A percentile compares a stretch with the other conserved stretches of the same genome.
Evolutionary conservation across 768 basidiomycete genomes (phyloP).

Genomic region (Pisolithus albus): DNA sequence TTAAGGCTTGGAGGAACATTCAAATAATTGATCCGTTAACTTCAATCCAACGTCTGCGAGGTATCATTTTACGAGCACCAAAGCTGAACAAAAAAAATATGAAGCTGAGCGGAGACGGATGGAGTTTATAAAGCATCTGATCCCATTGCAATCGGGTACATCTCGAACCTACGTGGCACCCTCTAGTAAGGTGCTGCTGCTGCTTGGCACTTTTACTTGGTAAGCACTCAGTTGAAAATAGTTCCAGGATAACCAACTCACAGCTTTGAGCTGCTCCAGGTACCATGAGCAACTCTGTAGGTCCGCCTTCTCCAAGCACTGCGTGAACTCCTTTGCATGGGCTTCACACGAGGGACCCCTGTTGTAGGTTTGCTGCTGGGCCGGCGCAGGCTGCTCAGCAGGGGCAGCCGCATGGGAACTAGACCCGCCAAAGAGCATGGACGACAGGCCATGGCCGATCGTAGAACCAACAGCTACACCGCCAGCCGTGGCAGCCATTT

Average conservation of each 20-base stretch:
- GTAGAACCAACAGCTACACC: slow-evolving; percentile 85
- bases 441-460: slow-evolving; percentile 84
- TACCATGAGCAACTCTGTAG: slow-evolving; percentile 79
- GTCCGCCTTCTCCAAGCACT: slow-evolving; percentile 78
- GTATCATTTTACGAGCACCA: no score
- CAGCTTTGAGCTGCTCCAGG: slow-evolving; percentile 82
- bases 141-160: slow-evolving; percentile 2
- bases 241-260: slow-evolving; percentile 32
- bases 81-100: neutral
- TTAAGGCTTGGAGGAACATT: no score
- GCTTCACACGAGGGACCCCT: slow-evolving; percentile 54
- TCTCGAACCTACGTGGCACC: slow-evolving; percentile 7
- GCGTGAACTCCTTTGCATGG: slow-evolving; percentile 85
- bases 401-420: slow-evolving; percentile 35
- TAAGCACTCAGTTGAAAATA: neutral
- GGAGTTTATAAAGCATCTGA: slow-evolving; percentile 4
- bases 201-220: slow-evolving; percentile 55
- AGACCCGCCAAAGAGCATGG: slow-evolving; percentile 81
- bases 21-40: no score
- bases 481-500: slow-evolving; percentile 89
- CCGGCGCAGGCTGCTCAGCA: slow-evolving; percentile 42
- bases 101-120: slow-evolving; percentile 3
- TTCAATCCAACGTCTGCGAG: no score
- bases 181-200: slow-evolving; percentile 55
- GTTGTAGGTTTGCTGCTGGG: slow-evolving; percentile 40